Evolutionary conservation across 2,329 filamentous ascomycete species (phyloP), one percentile per base, ranked within the genome.

Genomic region (Diaporthe humulicola): DNA sequence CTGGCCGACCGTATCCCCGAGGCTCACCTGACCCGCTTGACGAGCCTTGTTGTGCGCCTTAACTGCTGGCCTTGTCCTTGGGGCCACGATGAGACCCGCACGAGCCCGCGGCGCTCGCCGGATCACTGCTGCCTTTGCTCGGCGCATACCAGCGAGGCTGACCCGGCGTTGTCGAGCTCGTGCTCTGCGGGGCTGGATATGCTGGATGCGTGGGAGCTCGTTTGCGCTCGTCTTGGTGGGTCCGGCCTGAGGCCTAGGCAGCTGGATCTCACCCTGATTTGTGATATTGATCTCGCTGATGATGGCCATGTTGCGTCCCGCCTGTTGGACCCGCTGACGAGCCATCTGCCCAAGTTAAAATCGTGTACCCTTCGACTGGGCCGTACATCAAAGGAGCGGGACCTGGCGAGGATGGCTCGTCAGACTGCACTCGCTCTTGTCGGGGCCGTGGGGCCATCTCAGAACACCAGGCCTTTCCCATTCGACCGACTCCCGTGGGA

Each of bases 281-380:
- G 67, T 33, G 67, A 57, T 30, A 28, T 70, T 38, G 67, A 70
- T 17, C 22, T 30, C 25, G 50, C 22, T 5, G 67, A 70, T 25
- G 67, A 70, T 12, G 67, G 50, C 67, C 57, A 36, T 42, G 28
- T 70, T 22, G 30, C 50, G n/a, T 70, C 67, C 52, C 52, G 48
- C 36, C 50, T 70, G 19, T 38, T 70, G 67, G 36, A 33, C 22
- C 50, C 67, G 33, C 33, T 70, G 6, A 42, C 7, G n/a, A 14
- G 17, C 14, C 30, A 70, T 17, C 45, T 70, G 50, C 52, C 67
- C 50, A n/a, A 25, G n/a, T 50, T 70, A 12, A 70, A 30, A 7
- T 70, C 67, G 30, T 70, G 67, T 50, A 70, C 67, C 36, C 50
- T 70, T 45, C 67, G 67, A 12, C 25, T 70, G n/a, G 67, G 67